phyloP scores from a whole-genome alignment of 345 rosid species.

The Brassica cretica region DNA sequence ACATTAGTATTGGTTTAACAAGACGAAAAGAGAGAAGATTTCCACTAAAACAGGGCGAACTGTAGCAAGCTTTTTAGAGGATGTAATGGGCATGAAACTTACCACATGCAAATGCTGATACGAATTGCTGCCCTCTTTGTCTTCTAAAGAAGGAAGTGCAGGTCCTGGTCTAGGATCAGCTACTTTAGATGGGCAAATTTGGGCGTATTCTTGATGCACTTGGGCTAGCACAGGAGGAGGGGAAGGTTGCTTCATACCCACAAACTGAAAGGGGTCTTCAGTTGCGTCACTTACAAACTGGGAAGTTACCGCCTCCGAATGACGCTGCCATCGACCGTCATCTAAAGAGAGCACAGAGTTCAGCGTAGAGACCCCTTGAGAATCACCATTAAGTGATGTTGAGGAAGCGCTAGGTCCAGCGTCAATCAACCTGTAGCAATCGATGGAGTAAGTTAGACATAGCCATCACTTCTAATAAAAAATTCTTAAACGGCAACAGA shows the following conservation, averaged over 20 bases:
- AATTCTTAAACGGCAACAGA: slow-evolving; percentile 1
- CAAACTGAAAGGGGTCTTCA: slow-evolving; percentile 83
- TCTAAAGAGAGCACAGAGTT: slow-evolving; percentile 88
- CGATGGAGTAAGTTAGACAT: slow-evolving; percentile 34
- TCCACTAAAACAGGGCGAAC: background rate
- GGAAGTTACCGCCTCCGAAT: slow-evolving; percentile 49
- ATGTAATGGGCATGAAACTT: slow-evolving; percentile 32
- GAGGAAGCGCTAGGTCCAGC: slow-evolving; percentile 45
- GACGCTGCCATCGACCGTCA: slow-evolving; percentile 80
- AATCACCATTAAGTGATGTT: slow-evolving; percentile 47
- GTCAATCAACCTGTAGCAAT: slow-evolving; percentile 44
- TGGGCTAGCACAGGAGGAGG: slow-evolving; percentile 97
- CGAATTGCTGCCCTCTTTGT: slow-evolving; percentile 48
- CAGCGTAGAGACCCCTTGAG: slow-evolving; percentile 50
- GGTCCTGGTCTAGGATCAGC: slow-evolving; percentile 99
- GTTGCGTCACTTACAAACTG: slow-evolving; percentile 53
- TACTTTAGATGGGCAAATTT: slow-evolving; percentile 84
- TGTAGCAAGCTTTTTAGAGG: background rate
- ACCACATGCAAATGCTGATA: slow-evolving; percentile 89
- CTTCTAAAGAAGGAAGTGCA: slow-evolving; percentile 63
- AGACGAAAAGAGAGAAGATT: background rate
- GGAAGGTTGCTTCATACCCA: slow-evolving; percentile 72
- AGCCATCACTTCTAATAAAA: background rate
- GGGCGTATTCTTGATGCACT: slow-evolving; percentile 60
- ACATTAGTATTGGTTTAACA: slow-evolving; percentile 24